These are phyloP conservation scores for Blastobotrys elegans DNA, from an alignment of 1,139 yeast species.

Conservation along the genomic window DNA sequence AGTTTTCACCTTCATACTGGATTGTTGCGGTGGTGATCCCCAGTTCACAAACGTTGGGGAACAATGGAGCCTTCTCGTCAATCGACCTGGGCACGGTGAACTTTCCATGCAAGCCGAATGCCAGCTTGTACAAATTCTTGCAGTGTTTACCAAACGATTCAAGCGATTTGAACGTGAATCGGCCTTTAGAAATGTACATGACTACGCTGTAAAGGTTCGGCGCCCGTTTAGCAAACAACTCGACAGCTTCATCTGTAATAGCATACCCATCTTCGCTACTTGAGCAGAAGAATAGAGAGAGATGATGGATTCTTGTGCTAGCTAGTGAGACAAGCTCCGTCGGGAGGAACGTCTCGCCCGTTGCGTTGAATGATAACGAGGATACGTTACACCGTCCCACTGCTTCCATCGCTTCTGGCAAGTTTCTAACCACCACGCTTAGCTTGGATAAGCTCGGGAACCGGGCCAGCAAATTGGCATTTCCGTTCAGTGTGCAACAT, in stretches of 20 bases:
- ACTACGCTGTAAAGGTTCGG: background rate
- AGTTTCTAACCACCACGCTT: background rate
- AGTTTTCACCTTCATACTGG: background rate
- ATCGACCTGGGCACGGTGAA: background rate
- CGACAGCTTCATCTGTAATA: background rate
- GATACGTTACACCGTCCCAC: background rate
- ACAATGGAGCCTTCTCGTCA: slow-evolving; percentile 1
- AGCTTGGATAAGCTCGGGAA: background rate
- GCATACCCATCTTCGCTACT: background rate
- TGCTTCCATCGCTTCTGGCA: background rate
- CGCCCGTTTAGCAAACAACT: background rate
- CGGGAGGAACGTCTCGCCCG: slow-evolving; percentile 1
- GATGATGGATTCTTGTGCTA: background rate
- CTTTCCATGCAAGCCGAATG: background rate
- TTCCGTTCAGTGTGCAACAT: background rate
- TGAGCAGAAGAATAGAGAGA: background rate
- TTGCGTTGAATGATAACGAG: background rate
- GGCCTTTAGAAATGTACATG: background rate
- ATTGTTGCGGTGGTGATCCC: background rate
- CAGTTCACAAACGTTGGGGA: background rate
- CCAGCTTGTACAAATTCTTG: background rate
- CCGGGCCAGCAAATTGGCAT: background rate
- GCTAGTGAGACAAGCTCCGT: background rate
- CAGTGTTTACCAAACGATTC: background rate
- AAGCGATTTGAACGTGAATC: background rate